These are phyloP conservation scores for Rhodotorula taiwanensis DNA, from an alignment of 768 basidiomycete genomes.

Conservation along the genomic window DNA sequence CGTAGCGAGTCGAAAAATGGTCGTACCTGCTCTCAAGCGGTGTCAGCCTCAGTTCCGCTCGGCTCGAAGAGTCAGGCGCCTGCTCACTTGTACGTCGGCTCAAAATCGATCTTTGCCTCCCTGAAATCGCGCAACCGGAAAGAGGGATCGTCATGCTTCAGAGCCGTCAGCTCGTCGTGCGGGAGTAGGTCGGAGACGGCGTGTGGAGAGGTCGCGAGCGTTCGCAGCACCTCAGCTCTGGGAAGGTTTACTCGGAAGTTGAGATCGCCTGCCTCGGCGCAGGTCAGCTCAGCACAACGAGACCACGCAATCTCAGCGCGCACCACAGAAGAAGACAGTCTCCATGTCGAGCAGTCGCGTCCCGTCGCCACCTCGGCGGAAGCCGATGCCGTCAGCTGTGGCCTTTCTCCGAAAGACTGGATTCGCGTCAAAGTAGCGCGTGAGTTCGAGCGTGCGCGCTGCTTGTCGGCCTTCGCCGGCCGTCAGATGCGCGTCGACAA, in stretches of 20 bases:
- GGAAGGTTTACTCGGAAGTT: conserved; percentile 95
- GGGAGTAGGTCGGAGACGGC: conserved; percentile 59
- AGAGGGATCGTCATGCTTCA: conserved; percentile 73
- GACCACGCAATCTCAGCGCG: no score
- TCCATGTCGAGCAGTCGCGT: conserved; percentile 90
- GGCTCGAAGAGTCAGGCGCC: no score
- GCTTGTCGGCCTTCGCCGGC: conserved; percentile 12
- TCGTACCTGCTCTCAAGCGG: no score
- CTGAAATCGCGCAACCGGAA: conserved; percentile 76
- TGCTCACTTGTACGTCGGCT: no score
- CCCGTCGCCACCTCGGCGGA: conserved; percentile 85
- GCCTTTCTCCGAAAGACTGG: conserved; percentile 13
- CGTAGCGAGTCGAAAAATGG: conserved; percentile 66
- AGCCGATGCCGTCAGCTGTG: no score
- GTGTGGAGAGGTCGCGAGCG: conserved; percentile 46
- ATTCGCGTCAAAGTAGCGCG: conserved; percentile 75
- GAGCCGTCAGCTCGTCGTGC: conserved; percentile 85
- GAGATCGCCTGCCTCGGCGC: conserved; percentile 59
- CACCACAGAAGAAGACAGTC: conserved; percentile 62
- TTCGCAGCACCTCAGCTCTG: conserved; percentile 66
- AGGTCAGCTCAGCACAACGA: background rate
- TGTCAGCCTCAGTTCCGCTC: no score
- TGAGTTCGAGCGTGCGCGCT: conserved; percentile 74
- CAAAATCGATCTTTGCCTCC: conserved; percentile 73
- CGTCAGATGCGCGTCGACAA: conserved; percentile 95